Evolutionary conservation across 1,139 yeast genomes (phyloP).

Genomic region (Yamadazyma atmosphaerica): DNA sequence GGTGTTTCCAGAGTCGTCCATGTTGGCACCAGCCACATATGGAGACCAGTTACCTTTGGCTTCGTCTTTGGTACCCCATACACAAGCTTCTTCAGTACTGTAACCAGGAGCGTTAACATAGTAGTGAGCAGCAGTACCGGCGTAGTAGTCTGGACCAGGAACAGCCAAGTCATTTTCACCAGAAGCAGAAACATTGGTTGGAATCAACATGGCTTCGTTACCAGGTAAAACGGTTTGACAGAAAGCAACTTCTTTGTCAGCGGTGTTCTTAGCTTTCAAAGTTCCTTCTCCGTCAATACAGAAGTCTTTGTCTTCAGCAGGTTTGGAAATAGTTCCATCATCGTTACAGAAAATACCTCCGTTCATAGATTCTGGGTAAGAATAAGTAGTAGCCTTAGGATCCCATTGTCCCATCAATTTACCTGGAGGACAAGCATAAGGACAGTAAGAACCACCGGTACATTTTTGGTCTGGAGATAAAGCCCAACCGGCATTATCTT

Average conservation of each 20-base stretch:
- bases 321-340: slow-evolving; percentile 67
- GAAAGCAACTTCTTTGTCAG: slow-evolving; percentile 65
- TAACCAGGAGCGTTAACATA: slow-evolving; percentile 88
- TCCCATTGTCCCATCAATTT: slow-evolving; percentile 82
- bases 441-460: slow-evolving; percentile 74
- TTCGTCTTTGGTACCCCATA: slow-evolving; percentile 72
- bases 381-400: slow-evolving; percentile 54
- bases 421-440: slow-evolving; percentile 88
- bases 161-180: slow-evolving; percentile 63
- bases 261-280: slow-evolving; percentile 57
- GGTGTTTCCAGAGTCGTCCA: slow-evolving; percentile 66
- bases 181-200: slow-evolving; percentile 61
- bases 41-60: slow-evolving; percentile 92
- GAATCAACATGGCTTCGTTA: slow-evolving; percentile 90
- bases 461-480: slow-evolving; percentile 77
- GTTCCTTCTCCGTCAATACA: slow-evolving; percentile 81
- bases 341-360: slow-evolving; percentile 80
- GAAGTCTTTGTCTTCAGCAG: slow-evolving; percentile 56
- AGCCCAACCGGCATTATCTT: slow-evolving; percentile 83
- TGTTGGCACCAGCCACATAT: slow-evolving; percentile 87
- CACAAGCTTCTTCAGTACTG: slow-evolving; percentile 72
- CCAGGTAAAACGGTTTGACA: slow-evolving; percentile 95
- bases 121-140: slow-evolving; percentile 81
- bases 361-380: slow-evolving; percentile 69
- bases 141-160: slow-evolving; percentile 76